Percentiles rank a stretch among this genome's conserved stretches.
These are phyloP conservation scores for Neurospora tetraspora DNA, from an alignment of 495 filamentous ascomycete species.

Conservation along the genomic window DNA sequence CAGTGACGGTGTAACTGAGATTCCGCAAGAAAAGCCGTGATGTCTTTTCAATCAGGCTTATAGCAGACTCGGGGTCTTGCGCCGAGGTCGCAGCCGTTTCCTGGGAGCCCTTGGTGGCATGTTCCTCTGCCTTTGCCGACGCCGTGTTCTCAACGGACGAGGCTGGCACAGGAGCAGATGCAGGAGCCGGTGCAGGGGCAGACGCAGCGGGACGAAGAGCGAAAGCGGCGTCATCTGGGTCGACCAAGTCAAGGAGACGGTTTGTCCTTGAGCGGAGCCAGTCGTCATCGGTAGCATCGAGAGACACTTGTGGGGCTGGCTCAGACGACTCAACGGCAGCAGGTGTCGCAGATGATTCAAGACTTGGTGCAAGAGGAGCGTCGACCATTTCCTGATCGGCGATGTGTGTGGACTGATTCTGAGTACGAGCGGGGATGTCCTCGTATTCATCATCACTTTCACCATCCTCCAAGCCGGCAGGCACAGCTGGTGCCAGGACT, in stretches of 20 bases:
- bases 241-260: slow-evolving; percentile 72
- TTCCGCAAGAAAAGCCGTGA: slow-evolving; percentile 82
- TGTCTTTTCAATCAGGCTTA: slow-evolving; percentile 43
- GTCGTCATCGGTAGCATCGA: slow-evolving; percentile 62
- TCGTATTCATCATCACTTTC: slow-evolving; percentile 62
- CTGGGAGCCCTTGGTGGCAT: slow-evolving; percentile 12
- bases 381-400: slow-evolving; percentile 6
- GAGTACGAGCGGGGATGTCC: slow-evolving; percentile 31
- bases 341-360: slow-evolving; percentile 1
- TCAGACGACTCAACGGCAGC: slow-evolving; percentile 5
- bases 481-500: slow-evolving; percentile 26
- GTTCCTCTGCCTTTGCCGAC: slow-evolving; percentile 16
- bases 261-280: slow-evolving; percentile 94
- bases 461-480: slow-evolving; percentile 34
- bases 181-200: slow-evolving; percentile 1
- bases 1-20: slow-evolving; percentile 68
- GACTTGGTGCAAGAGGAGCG: slow-evolving; percentile 1
- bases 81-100: slow-evolving; percentile 13
- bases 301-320: slow-evolving; percentile 8
- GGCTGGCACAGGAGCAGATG: slow-evolving; percentile 12
- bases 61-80: slow-evolving; percentile 22
- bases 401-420: slow-evolving; percentile 28
- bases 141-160: slow-evolving; percentile 15
- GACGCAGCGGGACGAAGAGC: slow-evolving; percentile 8
- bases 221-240: slow-evolving; percentile 39